Evolutionary conservation across 768 basidiomycete species (phyloP), one percentile per base, ranked within the genome.

Genomic region (Boletus pseudopeckii): DNA sequence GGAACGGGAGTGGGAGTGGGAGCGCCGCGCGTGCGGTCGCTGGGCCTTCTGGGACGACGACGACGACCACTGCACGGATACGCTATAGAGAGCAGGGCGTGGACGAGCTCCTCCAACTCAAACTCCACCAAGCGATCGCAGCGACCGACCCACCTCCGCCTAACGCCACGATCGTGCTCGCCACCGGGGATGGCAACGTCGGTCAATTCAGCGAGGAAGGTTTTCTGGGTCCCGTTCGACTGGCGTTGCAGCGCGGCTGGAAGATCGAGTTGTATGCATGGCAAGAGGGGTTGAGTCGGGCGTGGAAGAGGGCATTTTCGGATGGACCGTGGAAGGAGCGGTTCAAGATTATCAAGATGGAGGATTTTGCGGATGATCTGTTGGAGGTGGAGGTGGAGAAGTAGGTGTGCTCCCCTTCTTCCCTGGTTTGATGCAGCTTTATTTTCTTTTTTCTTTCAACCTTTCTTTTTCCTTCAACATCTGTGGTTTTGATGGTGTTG

Each of bases 121-220:
- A 98, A 68, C 77, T 98, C 30, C 86, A 94, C 59, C 92, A 95
- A 67, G 86, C 87, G 11, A 75, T 98, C 48, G 84, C 87, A 10
- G 83, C 81, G 41, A 78, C 80, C 7, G 88, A 91, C 56, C 76
- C 79, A 1, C 84, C 82, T 2, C 84, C 84, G 0, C 63, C 73
- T 11, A 81, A 83, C 3, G 81, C 85, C 13, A 92, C 90, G 18
- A 89, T 97, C 61, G 87, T 97, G 42, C 81, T 98, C 40, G 95
- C 92, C 1, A 97, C 95, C 0, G 95, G 95, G 5, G 95, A 98
- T 69, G 93, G 92, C 22, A 91, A 92, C 63, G 86, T 88, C 10
- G 89, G 90, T 6, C 89, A 96, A 67, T 97, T 96, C 67, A 95
- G 85, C 69, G 89, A 92, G 55, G 89, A 93, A 63, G 95, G 95